These are phyloP conservation scores for Ophiosphaerella narmari DNA, from an alignment of 2,329 filamentous ascomycete species.

Conservation along the genomic window DNA sequence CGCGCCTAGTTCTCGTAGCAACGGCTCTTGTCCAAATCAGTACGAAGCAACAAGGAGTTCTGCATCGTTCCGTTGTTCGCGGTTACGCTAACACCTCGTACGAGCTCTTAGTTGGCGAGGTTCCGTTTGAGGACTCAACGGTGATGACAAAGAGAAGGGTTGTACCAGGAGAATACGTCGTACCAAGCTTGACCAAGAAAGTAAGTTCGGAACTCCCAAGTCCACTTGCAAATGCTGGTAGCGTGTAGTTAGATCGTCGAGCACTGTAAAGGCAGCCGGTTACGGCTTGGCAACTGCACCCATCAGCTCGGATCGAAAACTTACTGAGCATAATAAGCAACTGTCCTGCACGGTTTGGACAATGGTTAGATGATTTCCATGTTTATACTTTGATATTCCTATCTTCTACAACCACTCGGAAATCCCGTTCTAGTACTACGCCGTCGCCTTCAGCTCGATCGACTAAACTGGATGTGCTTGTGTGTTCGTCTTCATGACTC, in stretches of 20 bases:
- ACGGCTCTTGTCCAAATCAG: too few relatives aligned
- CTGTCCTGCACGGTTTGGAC: too few relatives aligned
- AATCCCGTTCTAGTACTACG: conserved; percentile 22
- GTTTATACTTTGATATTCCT: too few relatives aligned
- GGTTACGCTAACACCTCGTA: conserved; percentile 57
- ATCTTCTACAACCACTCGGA: conserved; percentile 20
- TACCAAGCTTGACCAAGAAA: conserved; percentile 87
- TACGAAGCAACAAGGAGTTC: too few relatives aligned
- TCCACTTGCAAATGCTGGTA: conserved; percentile 7
- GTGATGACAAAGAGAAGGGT: conserved; percentile 94
- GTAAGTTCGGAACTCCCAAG: conserved; percentile 54
- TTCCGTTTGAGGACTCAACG: conserved; percentile 93
- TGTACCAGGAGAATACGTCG: conserved; percentile 84
- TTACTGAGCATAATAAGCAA: too few relatives aligned
- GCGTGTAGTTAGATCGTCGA: conserved; percentile 74
- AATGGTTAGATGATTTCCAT: too few relatives aligned
- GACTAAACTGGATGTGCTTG: conserved; percentile 26
- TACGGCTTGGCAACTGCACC: conserved; percentile 9
- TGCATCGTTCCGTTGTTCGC: too few relatives aligned
- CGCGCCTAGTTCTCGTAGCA: too few relatives aligned
- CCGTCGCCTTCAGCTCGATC: conserved; percentile 13
- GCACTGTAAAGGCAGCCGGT: conserved; percentile 67
- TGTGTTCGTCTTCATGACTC: conserved; percentile 19
- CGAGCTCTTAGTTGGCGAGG: conserved; percentile 93
- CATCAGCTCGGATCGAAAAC: too few relatives aligned